These are phyloP conservation scores for Jamesozyma jinghongensis DNA, from an alignment of 805 yeast genomes.

Conservation along the genomic window DNA sequence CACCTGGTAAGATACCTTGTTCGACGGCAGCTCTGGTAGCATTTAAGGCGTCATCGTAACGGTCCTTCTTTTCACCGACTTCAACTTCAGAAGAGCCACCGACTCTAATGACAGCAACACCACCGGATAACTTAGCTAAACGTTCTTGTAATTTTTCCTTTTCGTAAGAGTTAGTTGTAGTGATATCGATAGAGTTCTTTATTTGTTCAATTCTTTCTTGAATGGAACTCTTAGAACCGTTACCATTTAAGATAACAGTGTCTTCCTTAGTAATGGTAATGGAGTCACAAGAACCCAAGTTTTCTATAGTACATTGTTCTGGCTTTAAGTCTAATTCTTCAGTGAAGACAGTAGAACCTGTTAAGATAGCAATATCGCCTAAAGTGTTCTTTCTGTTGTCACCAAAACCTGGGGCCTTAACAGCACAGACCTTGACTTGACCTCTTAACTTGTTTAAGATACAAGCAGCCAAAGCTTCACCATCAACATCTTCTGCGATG, in stretches of 20 bases:
- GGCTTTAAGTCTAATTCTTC: constrained; percentile 95
- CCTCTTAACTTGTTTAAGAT: constrained; percentile 95
- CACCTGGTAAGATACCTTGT: constrained; percentile 98
- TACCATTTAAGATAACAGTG: constrained; percentile 88
- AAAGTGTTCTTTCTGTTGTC: constrained; percentile 95
- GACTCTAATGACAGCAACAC: constrained; percentile 96
- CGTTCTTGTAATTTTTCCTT: constrained; percentile 95
- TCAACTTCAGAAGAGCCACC: constrained; percentile 97
- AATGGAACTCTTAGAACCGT: constrained; percentile 74
- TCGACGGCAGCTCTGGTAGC: constrained; percentile 99
- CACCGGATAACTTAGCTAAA: constrained; percentile 92
- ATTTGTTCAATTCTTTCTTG: constrained; percentile 89
- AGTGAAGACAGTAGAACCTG: constrained; percentile 81
- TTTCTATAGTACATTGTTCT: constrained; percentile 83
- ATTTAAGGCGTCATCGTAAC: constrained; percentile 96
- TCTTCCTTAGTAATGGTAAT: constrained; percentile 92
- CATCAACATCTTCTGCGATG: constrained; percentile 92
- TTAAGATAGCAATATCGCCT: constrained; percentile 88
- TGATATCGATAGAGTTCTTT: constrained; percentile 66
- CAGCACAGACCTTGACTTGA: constrained; percentile 95
- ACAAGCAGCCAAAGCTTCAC: constrained; percentile 98
- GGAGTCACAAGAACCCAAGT: constrained; percentile 86
- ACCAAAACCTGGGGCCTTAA: constrained; percentile 98
- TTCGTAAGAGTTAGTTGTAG: constrained; percentile 77
- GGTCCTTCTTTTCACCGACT: constrained; percentile 98